A percentile compares a stretch with the other conserved stretches of the same genome.
Evolutionary conservation across 106 monocot species (phyloP).

Genomic region (Dioscorea dumetorum): DNA sequence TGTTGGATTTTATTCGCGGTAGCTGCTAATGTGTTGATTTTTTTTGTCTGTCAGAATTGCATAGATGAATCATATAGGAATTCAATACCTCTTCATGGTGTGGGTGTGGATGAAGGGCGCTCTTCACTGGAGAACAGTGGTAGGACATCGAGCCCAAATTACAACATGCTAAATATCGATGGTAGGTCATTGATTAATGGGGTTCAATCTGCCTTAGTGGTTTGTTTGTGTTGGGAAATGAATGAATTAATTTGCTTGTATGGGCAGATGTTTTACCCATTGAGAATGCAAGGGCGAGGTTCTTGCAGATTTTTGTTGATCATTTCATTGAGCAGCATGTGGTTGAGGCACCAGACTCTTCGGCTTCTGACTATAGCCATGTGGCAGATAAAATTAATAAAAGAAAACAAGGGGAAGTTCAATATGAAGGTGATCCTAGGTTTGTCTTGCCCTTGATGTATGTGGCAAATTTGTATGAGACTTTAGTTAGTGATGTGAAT

Average conservation of each 20-base stretch:
- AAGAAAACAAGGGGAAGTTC: conserved; percentile 59
- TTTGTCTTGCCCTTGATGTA: conserved; percentile 95
- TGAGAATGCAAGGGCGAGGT: conserved; percentile 72
- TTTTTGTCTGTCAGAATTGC: conserved; percentile 51
- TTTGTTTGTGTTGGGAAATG: no score
- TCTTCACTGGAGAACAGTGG: conserved; percentile 50
- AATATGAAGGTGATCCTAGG: conserved; percentile 81
- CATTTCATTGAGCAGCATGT: conserved; percentile 73
- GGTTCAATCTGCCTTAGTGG: no score
- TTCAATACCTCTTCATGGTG: conserved; percentile 59
- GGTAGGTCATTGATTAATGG: conserved; percentile 20
- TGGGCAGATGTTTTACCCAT: conserved; percentile 79
- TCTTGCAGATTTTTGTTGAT: conserved; percentile 75
- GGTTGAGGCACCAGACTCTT: conserved; percentile 41
- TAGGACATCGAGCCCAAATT: conserved; percentile 43
- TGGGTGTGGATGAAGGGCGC: conserved; percentile 53
- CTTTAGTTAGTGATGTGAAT: conserved; percentile 80
- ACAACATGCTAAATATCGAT: conserved; percentile 40
- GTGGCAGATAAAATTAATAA: conserved; percentile 60
- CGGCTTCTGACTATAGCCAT: conserved; percentile 32
- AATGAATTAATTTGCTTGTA: background rate
- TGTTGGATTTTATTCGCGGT: no score
- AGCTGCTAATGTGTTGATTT: no score
- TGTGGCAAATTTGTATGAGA: conserved; percentile 94
- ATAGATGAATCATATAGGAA: conserved; percentile 65